phyloP scores from a whole-genome alignment of 1,284 basidiomycete genomes.

The Sporisorium scitamineum region DNA sequence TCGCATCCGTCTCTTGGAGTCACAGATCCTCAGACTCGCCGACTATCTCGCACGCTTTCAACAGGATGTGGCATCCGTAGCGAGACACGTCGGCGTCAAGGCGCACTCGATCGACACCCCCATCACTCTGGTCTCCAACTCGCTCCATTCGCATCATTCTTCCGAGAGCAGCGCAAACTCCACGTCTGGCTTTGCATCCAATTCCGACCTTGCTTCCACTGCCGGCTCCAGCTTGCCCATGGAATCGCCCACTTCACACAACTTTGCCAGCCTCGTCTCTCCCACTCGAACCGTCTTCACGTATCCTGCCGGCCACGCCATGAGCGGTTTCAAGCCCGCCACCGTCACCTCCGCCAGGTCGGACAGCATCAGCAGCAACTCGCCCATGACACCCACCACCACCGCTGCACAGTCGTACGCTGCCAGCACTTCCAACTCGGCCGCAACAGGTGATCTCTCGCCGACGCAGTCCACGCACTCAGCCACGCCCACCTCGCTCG shows the following conservation, averaged over 20 bases:
- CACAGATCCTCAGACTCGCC: constrained; percentile 57
- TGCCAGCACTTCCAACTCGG: constrained; percentile 13
- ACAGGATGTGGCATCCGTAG: constrained; percentile 56
- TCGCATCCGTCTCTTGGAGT: constrained; percentile 63
- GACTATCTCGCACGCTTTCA: constrained; percentile 60
- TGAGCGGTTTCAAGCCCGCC: constrained; percentile 50
- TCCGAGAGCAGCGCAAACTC: constrained; percentile 30
- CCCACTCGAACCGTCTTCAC: constrained; percentile 42
- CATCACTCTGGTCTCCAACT: constrained; percentile 48
- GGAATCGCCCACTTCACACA: constrained; percentile 46
- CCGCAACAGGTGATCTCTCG: constrained; percentile 28
- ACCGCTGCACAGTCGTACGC: constrained; percentile 22
- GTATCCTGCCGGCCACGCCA: constrained; percentile 28
- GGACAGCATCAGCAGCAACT: constrained; percentile 23
- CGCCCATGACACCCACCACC: constrained; percentile 41
- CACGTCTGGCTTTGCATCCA: constrained; percentile 32
- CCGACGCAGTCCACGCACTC: constrained; percentile 41
- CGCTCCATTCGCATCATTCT: constrained; percentile 32
- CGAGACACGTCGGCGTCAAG: constrained; percentile 49
- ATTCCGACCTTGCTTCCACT: constrained; percentile 32
- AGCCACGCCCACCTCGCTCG: constrained; percentile 35
- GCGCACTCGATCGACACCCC: constrained; percentile 45
- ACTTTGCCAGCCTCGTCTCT: constrained; percentile 43
- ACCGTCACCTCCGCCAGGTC: constrained; percentile 19
- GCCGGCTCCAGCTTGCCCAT: constrained; percentile 32